A percentile compares a stretch with the other conserved stretches of the same genome.
These are phyloP conservation scores for Fusarium udum DNA, from an alignment of 2,329 filamentous ascomycete species.

Conservation along the genomic window DNA sequence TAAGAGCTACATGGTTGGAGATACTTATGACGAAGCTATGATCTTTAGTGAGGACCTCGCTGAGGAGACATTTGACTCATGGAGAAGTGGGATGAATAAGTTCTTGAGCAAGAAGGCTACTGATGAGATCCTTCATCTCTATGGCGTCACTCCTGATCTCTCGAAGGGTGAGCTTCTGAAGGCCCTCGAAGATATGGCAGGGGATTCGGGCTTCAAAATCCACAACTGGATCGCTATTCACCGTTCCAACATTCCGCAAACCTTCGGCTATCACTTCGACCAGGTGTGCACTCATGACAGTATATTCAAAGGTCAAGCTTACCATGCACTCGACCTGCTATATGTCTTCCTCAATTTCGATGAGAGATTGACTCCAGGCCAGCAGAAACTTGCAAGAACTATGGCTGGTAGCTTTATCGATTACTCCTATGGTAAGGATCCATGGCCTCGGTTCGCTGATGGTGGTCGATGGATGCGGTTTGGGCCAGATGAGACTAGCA, in stretches of 20 bases:
- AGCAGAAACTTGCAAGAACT: background rate
- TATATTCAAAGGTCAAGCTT: conserved; percentile 16
- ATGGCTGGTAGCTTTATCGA: conserved; percentile 24
- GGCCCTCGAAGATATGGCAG: conserved; percentile 13
- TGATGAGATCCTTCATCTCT: conserved; percentile 5
- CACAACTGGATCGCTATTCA: conserved; percentile 24
- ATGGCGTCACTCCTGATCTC: conserved; percentile 1
- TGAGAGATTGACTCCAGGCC: background rate
- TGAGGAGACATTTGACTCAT: background rate
- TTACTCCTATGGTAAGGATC: conserved; percentile 19
- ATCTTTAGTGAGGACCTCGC: background rate
- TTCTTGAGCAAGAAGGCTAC: background rate
- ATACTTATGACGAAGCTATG: conserved; percentile 23
- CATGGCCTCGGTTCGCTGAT: conserved; percentile 7
- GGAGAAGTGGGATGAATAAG: background rate
- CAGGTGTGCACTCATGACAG: conserved; percentile 20
- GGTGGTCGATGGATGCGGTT: conserved; percentile 17
- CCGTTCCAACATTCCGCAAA: conserved; percentile 3
- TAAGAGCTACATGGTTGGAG: conserved; percentile 23
- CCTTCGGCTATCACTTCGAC: conserved; percentile 29
- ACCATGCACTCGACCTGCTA: conserved; percentile 20
- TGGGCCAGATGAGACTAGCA: conserved; percentile 1
- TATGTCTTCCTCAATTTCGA: conserved; percentile 31
- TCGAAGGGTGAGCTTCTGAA: background rate
- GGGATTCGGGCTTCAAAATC: conserved; percentile 7